Base-by-base conservation (phyloP, 169 alveolate species). In the Condylostoma magnum region DNA sequence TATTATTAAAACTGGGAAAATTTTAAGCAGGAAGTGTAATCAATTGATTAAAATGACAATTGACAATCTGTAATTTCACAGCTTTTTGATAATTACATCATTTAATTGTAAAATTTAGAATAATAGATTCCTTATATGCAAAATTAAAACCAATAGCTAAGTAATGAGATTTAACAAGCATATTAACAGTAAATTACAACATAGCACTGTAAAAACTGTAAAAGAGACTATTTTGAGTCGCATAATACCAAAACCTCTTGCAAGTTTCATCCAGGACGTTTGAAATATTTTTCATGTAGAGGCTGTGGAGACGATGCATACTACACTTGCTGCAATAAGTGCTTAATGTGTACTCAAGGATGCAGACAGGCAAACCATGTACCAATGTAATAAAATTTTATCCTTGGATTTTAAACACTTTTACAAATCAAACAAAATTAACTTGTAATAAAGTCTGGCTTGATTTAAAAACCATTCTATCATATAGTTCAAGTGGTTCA, bases 251-350 rank as follows among this genome's bases (percentile, higher is more conserved):
- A 84, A 38, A 44, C 43, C 20, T 76, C 88, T 12, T 87, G 94
- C 69, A 52, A 63, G 12, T 78, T 80, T 48, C 94, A 87, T 68
- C 82, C 91, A 22, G 94, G 94, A 20, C 69, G 70, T 47, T 52
- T 87, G 48, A 87, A 83, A 73, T 87, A 68, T 69, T 87, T 41
- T 44, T 77, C 88, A 3, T 87, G 94, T 60, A 80, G 84, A 67
- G 84, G 86, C 18, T 87, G 94, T 79, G 94, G 94, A 25, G 78
- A 65, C 18, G 88, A 79, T 57, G 88, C 85, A 41, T 87, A 87
- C 47, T 81, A 80, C 51, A 70, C 80, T 4, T 87, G 94, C 58
- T 87, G 94, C 63, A 33, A 48, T 30, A 71, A 69, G 66, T 87
- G 94, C 51, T 57, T 47, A 28, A 77, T 77, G 38, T 87, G 94